Conservation (phyloP, 257 asterid genomes). For the Asclepias syriaca region DNA sequence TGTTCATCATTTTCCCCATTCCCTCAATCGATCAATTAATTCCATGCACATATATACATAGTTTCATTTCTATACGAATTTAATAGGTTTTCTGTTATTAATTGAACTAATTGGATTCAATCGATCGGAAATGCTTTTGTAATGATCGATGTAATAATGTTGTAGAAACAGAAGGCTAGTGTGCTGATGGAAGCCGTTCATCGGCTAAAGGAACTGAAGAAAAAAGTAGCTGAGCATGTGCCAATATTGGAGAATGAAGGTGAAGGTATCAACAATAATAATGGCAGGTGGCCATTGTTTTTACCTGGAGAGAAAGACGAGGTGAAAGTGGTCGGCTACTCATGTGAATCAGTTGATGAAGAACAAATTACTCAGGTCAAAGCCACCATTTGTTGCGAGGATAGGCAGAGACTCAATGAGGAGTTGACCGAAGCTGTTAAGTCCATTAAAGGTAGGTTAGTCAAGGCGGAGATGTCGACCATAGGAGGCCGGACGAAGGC, state of each 20-base stretch:
- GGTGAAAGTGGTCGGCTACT: constrained; percentile 8
- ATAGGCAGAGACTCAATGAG: constrained; percentile 24
- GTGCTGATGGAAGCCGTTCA: constrained; percentile 33
- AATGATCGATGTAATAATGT: background rate
- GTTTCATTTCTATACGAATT: background rate
- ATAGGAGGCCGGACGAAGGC: constrained; percentile 39
- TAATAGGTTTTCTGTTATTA: too few relatives aligned
- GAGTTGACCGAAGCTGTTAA: constrained; percentile 23
- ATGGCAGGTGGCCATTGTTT: constrained; percentile 9
- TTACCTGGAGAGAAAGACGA: constrained; percentile 34
- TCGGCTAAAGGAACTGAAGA: constrained; percentile 25
- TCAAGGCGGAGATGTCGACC: constrained; percentile 38
- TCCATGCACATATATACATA: background rate
- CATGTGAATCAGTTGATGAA: background rate
- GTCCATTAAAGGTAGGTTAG: constrained; percentile 23
- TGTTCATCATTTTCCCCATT: too few relatives aligned
- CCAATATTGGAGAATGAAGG: background rate
- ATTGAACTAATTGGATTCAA: too few relatives aligned
- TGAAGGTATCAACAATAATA: constrained; percentile 5
- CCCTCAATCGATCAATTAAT: too few relatives aligned
- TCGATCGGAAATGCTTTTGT: too few relatives aligned
- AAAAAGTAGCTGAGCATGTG: constrained; percentile 18
- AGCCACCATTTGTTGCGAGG: constrained; percentile 32
- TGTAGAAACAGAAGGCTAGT: constrained; percentile 35
- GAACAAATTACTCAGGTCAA: constrained; percentile 5